Base-by-base conservation (phyloP, 768 basidiomycete species). In the Serpula lacrymans region DNA sequence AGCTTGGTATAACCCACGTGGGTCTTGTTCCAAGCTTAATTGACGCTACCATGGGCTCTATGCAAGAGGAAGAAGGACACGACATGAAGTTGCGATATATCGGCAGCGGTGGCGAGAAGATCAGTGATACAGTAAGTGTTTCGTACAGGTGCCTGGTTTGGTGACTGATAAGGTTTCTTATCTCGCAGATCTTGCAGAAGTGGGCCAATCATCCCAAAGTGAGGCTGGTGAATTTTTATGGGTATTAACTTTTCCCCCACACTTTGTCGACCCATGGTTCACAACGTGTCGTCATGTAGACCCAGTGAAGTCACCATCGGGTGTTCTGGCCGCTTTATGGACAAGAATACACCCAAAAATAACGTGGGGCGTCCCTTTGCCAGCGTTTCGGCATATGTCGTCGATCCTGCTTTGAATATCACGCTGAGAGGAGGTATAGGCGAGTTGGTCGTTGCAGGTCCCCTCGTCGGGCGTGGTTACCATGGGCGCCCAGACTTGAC, bases 301-400 rank as follows among this genome's bases (percentile, higher is more conserved):
- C 75, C 75, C 13, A 76, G 68, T 37, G 74, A 76, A 51, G 74
- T 65, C 16, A 74, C 74, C 6, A 76, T 76, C 45, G 74, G 74
- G 8, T 76, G 74, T 48, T 70, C 68, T 39, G 67, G 69, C 3
- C 59, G 74, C 27, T 60, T 59, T 29, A 68, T 76, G 68, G 59
- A 67, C 37, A 46, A 53, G 25, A 56, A 48, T 16, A 70, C 62
- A 13, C 67, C 66, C 10, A 63, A 65, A 38, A 64, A 66, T 10
- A 72, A 75, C 39, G 66, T 76, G 27, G 74, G 74, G 16, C 58
- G 52, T 28, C 57, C 69, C 7, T 72, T 74, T 54, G 59, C 50
- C 3, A 53, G 53, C 46, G 37, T 60, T 23, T 46, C 46, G n/a
- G 46, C 57, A 16, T 59, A 72, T 55, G 69, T 75, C 17, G 73